Evolutionary conservation across 1,284 basidiomycete genomes (phyloP).

Genomic region (Inonotus obliquus): DNA sequence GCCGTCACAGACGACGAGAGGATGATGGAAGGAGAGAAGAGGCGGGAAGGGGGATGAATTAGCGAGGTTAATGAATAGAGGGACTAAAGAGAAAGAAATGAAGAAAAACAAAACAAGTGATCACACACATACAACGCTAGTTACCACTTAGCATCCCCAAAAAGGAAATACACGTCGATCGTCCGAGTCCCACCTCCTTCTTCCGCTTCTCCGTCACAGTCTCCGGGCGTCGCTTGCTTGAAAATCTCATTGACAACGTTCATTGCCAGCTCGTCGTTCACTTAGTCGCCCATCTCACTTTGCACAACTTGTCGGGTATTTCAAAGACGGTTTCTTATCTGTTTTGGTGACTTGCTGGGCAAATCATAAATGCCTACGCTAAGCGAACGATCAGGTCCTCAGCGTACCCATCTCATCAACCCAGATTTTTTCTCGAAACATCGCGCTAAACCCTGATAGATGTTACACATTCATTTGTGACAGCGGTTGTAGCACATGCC

Average conservation of each 20-base stretch:
- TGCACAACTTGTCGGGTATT: neutral
- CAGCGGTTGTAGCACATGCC: neutral
- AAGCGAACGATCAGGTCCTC: neutral
- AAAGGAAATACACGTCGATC: conserved; percentile 1
- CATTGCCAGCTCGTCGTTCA: neutral
- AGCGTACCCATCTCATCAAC: neutral
- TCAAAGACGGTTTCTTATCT: neutral
- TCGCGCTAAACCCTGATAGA: neutral
- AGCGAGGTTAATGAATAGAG: neutral
- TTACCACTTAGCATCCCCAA: neutral
- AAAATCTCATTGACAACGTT: neutral
- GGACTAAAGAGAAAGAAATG: neutral
- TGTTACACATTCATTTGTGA: neutral
- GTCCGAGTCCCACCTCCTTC: neutral
- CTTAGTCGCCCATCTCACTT: neutral
- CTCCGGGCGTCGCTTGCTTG: neutral
- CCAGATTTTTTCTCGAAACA: neutral
- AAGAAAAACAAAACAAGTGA: conserved; percentile 8
- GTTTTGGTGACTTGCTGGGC: neutral
- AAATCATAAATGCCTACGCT: neutral
- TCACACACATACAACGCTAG: neutral
- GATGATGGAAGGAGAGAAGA: conserved; percentile 5
- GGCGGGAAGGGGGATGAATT: neutral
- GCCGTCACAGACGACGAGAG: conserved; percentile 1
- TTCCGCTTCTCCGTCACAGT: neutral